Percentiles rank a stretch among this genome's conserved stretches.
phyloP scores from a whole-genome alignment of 2,329 filamentous ascomycete genomes.

The Diplodia mutila region DNA sequence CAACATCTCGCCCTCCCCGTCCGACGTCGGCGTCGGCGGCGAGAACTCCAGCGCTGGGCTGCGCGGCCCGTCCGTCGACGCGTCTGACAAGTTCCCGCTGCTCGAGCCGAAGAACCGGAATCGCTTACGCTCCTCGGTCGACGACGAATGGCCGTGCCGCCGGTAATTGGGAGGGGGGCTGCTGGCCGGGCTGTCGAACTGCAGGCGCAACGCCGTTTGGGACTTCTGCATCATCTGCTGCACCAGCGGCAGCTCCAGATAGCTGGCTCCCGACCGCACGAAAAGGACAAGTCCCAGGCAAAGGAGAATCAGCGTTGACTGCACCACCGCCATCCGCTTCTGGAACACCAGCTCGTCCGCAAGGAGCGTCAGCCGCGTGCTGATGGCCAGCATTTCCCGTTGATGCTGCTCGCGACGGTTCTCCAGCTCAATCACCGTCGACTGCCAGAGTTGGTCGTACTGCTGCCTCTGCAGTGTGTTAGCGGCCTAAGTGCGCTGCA shows the following conservation, averaged over 20 bases:
- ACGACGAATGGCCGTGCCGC: conserved; percentile 36
- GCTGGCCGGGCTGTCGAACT: conserved; percentile 43
- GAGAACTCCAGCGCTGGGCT: conserved; percentile 39
- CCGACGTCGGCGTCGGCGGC: conserved; percentile 41
- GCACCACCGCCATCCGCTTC: conserved; percentile 92
- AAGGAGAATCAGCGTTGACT: conserved; percentile 82
- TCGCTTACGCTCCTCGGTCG: conserved; percentile 37
- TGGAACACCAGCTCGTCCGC: conserved; percentile 86
- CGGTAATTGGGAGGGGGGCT: conserved; percentile 41
- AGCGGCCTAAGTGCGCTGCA: not conserved
- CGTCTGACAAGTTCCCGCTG: conserved; percentile 33
- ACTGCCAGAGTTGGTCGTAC: conserved; percentile 97
- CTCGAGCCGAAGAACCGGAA: conserved; percentile 20
- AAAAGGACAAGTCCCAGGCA: conserved; percentile 90
- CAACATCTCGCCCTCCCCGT: conserved; percentile 24
- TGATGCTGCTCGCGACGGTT: conserved; percentile 83
- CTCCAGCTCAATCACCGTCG: conserved; percentile 88
- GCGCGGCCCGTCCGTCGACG: conserved; percentile 37
- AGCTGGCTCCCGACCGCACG: conserved; percentile 44
- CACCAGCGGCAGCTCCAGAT: conserved; percentile 49
- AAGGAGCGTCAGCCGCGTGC: conserved; percentile 77
- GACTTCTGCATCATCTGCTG: conserved; percentile 48
- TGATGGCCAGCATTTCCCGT: conserved; percentile 80
- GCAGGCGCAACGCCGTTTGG: conserved; percentile 35
- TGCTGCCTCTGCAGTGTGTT: conserved; percentile 62